Percentiles rank a stretch among this genome's conserved stretches.
Conservation (phyloP, 2,329 filamentous ascomycete genomes). For the Bipolaris oryzae region DNA sequence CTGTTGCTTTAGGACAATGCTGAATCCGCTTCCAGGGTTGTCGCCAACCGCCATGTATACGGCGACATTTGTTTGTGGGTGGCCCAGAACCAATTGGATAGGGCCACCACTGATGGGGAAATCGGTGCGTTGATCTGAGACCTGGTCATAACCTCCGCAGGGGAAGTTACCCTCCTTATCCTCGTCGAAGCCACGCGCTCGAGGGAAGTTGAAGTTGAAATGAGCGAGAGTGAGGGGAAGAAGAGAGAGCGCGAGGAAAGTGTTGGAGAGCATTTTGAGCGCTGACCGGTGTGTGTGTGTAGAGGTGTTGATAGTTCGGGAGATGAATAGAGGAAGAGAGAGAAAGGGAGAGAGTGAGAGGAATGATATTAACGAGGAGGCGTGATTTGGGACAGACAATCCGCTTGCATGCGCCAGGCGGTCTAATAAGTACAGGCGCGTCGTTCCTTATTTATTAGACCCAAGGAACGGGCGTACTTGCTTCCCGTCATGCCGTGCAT, state of each 20-base stretch:
- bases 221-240: constrained; percentile 59
- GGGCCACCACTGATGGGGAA: constrained; percentile 59
- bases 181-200: constrained; percentile 56
- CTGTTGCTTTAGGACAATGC: constrained; percentile 68
- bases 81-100: constrained; percentile 59
- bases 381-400: constrained; percentile 4
- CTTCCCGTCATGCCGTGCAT: constrained; percentile 33
- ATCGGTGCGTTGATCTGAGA: constrained; percentile 53
- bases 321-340: neutral
- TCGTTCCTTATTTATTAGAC: constrained; percentile 37
- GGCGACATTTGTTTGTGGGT: constrained; percentile 59
- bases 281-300: neutral
- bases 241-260: constrained; percentile 49
- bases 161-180: constrained; percentile 55
- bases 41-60: constrained; percentile 61
- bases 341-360: neutral
- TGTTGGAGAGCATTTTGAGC: constrained; percentile 40
- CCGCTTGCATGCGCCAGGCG: constrained; percentile 1
- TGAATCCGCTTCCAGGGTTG: constrained; percentile 66
- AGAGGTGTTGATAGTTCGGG: constrained; percentile 3
- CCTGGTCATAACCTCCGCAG: constrained; percentile 58
- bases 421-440: constrained; percentile 16
- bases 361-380: neutral
- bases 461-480: constrained; percentile 20
- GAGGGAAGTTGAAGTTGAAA: constrained; percentile 61